Evolutionary conservation across 2,329 filamentous ascomycete species (phyloP), one percentile per base, ranked within the genome.

Genomic region (Cladophialophora yegresii): DNA sequence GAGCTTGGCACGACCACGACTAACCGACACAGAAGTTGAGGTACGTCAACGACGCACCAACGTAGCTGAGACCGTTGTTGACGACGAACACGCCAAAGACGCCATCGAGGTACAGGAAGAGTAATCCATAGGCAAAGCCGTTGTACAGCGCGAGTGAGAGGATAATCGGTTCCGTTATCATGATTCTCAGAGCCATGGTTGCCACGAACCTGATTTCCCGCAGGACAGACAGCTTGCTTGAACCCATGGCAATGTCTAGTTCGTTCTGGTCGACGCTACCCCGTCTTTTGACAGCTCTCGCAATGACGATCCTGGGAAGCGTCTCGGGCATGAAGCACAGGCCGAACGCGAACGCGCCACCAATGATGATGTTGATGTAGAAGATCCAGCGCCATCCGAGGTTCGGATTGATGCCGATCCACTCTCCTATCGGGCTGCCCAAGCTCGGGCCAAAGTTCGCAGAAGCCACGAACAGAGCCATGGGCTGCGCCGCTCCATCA

Each of bases 91-190:
- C 75, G 65, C 79, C 73, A 65, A 78, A 78, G 23, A 79, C 77
- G 3, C 78, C 77, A 59, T 79, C 78, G 12, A 80, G 71, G 66
- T 79, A 80, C 28, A 79, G 67, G 69, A 78, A 80, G 9, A 79
- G 71, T 12, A 80, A 69, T 6, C 77, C 78, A 61, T 80, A 80
- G 2, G 77, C 75, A 58, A 79, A 79, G 7, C 77, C 77, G 55
- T 80, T 80, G 68, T 79, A 79, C 60, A 68, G 45, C 30, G 63
- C 66, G n/a, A 68, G 58, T 3, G 63, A 65, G 12, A 76, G 70
- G n/a, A 80, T 75, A 56, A 80, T 78, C 0, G 77, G 77, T 59
- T 80, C 77, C 0, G 76, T 78, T 32, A 78, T 71, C 74, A 80
- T 78, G 66, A 79, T 79, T 40, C 70, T 71, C 65, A 80, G 75